Percentiles rank a stretch among this genome's conserved stretches.
These are phyloP conservation scores for Tricholoma bakamatsutake DNA, from an alignment of 768 basidiomycete species.

Conservation along the genomic window DNA sequence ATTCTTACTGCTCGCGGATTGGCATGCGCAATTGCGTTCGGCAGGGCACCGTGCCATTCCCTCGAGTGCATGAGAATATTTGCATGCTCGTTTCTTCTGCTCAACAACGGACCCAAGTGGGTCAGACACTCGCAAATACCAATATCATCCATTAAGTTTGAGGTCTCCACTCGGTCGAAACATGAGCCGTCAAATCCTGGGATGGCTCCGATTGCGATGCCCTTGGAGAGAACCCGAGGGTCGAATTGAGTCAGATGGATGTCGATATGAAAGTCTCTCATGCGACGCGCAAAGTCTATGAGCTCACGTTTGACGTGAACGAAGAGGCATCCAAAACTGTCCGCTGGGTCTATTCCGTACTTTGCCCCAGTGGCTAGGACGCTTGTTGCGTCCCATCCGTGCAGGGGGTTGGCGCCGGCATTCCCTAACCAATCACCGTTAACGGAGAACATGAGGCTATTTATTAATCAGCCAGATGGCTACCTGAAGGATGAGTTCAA, in stretches of 20 bases:
- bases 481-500: neutral
- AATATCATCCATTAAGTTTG: slow-evolving; percentile 27
- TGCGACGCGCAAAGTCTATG: slow-evolving; percentile 29
- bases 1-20: slow-evolving; percentile 29
- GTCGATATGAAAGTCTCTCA: slow-evolving; percentile 30
- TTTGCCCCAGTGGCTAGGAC: slow-evolving; percentile 32
- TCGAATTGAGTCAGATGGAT: slow-evolving; percentile 38
- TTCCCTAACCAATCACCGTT: slow-evolving; percentile 40
- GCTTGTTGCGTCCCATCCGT: slow-evolving; percentile 42
- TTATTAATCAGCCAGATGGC: neutral
- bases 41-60: slow-evolving; percentile 27
- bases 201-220: slow-evolving; percentile 31
- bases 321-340: slow-evolving; percentile 38
- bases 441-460: slow-evolving; percentile 39
- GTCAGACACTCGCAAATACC: slow-evolving; percentile 26
- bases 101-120: slow-evolving; percentile 33
- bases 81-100: slow-evolving; percentile 26
- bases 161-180: slow-evolving; percentile 36
- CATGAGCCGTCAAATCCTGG: slow-evolving; percentile 29
- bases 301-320: slow-evolving; percentile 37
- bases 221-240: slow-evolving; percentile 34
- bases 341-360: slow-evolving; percentile 26
- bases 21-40: slow-evolving; percentile 25
- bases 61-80: slow-evolving; percentile 34
- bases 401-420: slow-evolving; percentile 36